Percentiles rank a stretch among this genome's conserved stretches.
phyloP scores from a whole-genome alignment of 169 alveolate species.

The Plasmodium knowlesi region DNA sequence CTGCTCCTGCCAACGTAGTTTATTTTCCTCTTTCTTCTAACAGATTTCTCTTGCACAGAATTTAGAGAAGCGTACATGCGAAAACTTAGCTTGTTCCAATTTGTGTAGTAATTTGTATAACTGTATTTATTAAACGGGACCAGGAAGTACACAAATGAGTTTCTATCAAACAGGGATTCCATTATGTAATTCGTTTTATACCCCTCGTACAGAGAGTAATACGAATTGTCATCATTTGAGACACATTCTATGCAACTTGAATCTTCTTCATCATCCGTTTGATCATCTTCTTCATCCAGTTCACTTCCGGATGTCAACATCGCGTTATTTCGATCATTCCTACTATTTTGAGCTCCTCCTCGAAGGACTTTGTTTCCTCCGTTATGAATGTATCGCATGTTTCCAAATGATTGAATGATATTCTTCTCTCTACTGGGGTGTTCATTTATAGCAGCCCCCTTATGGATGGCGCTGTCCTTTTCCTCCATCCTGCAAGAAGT shows the following conservation, averaged over 20 bases:
- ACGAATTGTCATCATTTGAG: constrained; percentile 24
- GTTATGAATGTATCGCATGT: not conserved
- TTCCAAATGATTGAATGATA: not conserved
- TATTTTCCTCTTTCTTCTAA: constrained; percentile 25
- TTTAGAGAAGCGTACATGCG: constrained; percentile 64
- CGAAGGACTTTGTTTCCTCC: not conserved
- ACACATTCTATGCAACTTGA: constrained; percentile 15
- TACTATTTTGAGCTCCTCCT: not conserved
- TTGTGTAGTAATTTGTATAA: constrained; percentile 62
- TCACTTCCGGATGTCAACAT: not conserved
- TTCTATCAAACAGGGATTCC: constrained; percentile 73
- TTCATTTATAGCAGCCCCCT: not conserved
- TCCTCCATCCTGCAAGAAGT: not conserved
- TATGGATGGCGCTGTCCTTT: not conserved
- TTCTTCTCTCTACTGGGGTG: not conserved
- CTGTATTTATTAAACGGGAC: constrained; percentile 71
- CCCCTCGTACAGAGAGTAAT: constrained; percentile 62
- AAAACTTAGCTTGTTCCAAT: constrained; percentile 73
- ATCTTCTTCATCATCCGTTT: not conserved
- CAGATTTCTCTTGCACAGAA: not conserved
- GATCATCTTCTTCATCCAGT: not conserved
- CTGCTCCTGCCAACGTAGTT: not conserved
- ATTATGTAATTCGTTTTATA: constrained; percentile 69
- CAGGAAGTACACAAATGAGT: constrained; percentile 55
- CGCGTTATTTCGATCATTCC: not conserved